Evolutionary conservation across 257 asterid genomes (phyloP), one percentile per base, ranked within the genome.

Genomic region (Plantago major): DNA sequence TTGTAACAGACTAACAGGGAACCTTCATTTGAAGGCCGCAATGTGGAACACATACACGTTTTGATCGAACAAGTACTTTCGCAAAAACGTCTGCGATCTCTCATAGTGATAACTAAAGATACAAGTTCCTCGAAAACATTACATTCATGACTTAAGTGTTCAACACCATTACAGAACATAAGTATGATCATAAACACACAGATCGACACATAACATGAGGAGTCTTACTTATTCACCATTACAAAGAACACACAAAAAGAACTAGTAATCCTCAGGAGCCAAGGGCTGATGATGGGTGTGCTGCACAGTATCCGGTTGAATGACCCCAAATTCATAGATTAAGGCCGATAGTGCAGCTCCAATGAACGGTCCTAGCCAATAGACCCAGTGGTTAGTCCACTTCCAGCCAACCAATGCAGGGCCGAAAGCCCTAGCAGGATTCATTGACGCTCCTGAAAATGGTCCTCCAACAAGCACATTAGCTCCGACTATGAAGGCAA

Each of bases 401-500:
- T 97, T 80, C 97, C 99, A 93, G 0, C 99, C 99, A 37, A 89
- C 94, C 13, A 93, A 48, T 0, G 99, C 95, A 0, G 97, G 99
- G 7, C 97, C 99, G 11, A 93, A 93, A 0, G 99, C 97, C 57
- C 96, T 69, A 0, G 99, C 99, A 0, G 96, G 99, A 72, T 93
- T 93, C 97, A 89, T 89, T 0, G 97, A 58, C 2, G 94, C 97
- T 1, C 97, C 99, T 1, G 78, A 86, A 15, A 86, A 93, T 0
- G 99, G 99, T 14, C 96, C 99, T 4, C 99, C 99, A 3, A 87
- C 97, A 2, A 93, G 76, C 13, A 75, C 51, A 64, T 89, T 89
- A 3, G 99, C 97, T 26, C 96, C 99, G 3, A 89, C 86, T 9
- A 92, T 80, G 80, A 92, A 92, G 8, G 82, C 99, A 8, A 92